Evolutionary conservation across 495 filamentous ascomycete genomes (phyloP).

Genomic region (Amphirosellinia nigrospora): DNA sequence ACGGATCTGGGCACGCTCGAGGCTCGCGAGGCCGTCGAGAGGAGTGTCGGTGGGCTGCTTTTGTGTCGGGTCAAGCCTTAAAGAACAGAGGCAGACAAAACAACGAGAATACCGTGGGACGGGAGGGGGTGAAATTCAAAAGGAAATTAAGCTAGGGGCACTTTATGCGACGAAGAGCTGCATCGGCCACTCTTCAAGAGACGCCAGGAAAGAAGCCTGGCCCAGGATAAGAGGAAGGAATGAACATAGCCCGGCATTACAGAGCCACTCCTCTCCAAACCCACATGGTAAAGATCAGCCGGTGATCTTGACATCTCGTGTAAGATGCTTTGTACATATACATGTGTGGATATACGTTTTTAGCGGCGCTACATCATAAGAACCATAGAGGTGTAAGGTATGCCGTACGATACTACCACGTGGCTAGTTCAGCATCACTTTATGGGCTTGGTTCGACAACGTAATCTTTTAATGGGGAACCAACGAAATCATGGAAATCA

Average conservation of each 20-base stretch:
- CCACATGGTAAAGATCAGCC: neutral
- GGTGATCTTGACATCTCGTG: conserved; percentile 9
- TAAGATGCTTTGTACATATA: conserved; percentile 20
- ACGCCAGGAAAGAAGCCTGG: neutral
- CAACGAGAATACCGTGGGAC: no score
- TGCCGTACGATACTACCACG: neutral
- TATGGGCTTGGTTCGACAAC: neutral
- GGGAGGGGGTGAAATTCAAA: neutral
- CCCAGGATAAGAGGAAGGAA: neutral
- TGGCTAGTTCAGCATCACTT: neutral
- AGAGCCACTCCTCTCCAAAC: neutral
- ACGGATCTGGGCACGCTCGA: conserved; percentile 86
- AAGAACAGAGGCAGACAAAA: neutral
- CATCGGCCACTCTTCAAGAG: neutral
- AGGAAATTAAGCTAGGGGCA: neutral
- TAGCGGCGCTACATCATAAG: neutral
- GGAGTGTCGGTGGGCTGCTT: conserved; percentile 82
- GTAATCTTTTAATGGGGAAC: neutral
- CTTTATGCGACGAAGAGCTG: neutral
- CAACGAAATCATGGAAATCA: neutral
- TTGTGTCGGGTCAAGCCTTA: conserved; percentile 69
- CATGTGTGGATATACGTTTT: conserved; percentile 15
- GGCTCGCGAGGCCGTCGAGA: conserved; percentile 82
- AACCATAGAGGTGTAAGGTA: neutral
- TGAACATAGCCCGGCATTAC: neutral